These are phyloP conservation scores for Phytophthora crassamura DNA, from an alignment of 352 stramenopile genomes.

Conservation along the genomic window DNA sequence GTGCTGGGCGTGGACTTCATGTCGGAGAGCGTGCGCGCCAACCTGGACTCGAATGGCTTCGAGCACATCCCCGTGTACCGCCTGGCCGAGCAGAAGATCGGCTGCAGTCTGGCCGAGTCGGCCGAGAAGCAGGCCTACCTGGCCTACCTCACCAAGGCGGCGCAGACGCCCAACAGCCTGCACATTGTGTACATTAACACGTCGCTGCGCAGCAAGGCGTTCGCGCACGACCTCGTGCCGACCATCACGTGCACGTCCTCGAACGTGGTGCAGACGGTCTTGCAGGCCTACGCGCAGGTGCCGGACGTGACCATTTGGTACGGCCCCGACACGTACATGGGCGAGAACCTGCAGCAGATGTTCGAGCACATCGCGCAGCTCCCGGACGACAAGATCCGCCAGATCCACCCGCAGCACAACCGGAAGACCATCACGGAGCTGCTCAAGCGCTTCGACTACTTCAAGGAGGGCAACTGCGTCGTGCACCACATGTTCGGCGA, in stretches of 20 bases:
- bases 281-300: slow-evolving; percentile 94
- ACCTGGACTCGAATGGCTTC: slow-evolving; percentile 94
- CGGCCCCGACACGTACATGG: slow-evolving; percentile 98
- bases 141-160: slow-evolving; percentile 92
- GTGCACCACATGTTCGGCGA: slow-evolving; percentile 99
- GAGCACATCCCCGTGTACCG: slow-evolving; percentile 95
- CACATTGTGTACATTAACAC: slow-evolving; percentile 99
- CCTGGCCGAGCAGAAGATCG: slow-evolving; percentile 92
- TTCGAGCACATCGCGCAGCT: slow-evolving; percentile 86
- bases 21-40: slow-evolving; percentile 95
- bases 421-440: slow-evolving; percentile 82
- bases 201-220: slow-evolving; percentile 96
- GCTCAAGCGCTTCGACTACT: slow-evolving; percentile 93
- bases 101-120: slow-evolving; percentile 95
- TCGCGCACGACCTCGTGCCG: slow-evolving; percentile 92
- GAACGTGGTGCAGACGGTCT: slow-evolving; percentile 97
- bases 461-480: slow-evolving; percentile 97
- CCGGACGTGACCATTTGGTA: slow-evolving; percentile 92
- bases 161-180: slow-evolving; percentile 90
- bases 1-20: slow-evolving; percentile 99
- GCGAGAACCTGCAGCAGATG: slow-evolving; percentile 96
- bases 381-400: slow-evolving; percentile 80
- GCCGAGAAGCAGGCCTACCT: slow-evolving; percentile 94
- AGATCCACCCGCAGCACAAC: slow-evolving; percentile 89
- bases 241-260: slow-evolving; percentile 98